A percentile compares a stretch with the other conserved stretches of the same genome.
phyloP scores from a whole-genome alignment of 140 eudicot genomes.

The Ambrosia hybrid region DNA sequence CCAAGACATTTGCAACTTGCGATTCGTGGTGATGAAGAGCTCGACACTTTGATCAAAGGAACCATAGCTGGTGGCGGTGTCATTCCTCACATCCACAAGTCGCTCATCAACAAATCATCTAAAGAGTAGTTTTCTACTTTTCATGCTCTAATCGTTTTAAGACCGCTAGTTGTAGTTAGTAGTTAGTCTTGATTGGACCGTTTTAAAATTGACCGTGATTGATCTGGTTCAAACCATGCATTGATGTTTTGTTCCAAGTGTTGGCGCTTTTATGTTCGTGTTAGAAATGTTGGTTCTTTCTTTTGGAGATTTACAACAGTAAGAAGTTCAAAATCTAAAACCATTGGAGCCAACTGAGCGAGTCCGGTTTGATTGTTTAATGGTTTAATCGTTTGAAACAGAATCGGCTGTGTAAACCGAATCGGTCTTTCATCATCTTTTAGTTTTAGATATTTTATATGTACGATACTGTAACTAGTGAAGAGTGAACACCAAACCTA shows the following conservation, averaged over 20 bases:
- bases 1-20: constrained; percentile 45
- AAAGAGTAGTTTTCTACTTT: constrained; percentile 28
- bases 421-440: no score
- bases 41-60: constrained; percentile 18
- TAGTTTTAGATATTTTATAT: no score
- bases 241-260: not conserved
- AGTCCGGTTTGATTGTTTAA: no score
- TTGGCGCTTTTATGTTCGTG: not conserved
- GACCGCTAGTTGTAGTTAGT: not conserved
- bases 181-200: constrained; percentile 7
- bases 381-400: no score
- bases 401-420: no score
- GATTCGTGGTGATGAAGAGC: constrained; percentile 18
- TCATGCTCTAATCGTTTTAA: not conserved
- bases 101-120: constrained; percentile 46
- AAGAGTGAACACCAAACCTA: no score
- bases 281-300: not conserved
- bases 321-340: no score
- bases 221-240: not conserved
- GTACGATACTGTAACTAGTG: no score
- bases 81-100: constrained; percentile 47
- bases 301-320: not conserved
- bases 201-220: not conserved
- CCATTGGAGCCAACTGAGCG: no score
- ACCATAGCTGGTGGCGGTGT: constrained; percentile 36